Conservation (phyloP, 1,284 basidiomycete species). For the Sporisorium graminicola region DNA sequence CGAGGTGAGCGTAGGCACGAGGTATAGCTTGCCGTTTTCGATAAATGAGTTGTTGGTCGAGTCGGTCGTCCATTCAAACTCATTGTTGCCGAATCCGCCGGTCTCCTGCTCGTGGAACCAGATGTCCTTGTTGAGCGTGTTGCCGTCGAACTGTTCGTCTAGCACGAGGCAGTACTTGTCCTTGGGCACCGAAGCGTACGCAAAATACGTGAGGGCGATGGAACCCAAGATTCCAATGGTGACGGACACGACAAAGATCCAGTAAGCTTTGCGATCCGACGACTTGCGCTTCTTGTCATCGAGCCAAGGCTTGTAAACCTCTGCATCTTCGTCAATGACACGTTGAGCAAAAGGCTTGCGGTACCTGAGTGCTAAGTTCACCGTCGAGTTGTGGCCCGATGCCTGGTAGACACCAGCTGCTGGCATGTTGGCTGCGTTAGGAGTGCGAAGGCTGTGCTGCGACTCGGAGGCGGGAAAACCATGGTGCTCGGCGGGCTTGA, state of each 20-base stretch:
- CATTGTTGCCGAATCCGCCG: slow-evolving; percentile 86
- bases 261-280: slow-evolving; percentile 48
- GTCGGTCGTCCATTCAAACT: slow-evolving; percentile 88
- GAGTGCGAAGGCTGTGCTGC: background rate
- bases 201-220: slow-evolving; percentile 38
- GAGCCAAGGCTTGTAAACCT: slow-evolving; percentile 51
- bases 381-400: slow-evolving; percentile 8
- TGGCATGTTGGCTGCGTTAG: background rate
- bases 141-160: slow-evolving; percentile 80
- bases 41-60: slow-evolving; percentile 83
- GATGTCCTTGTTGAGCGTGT: slow-evolving; percentile 76
- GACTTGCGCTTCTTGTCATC: slow-evolving; percentile 32
- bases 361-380: slow-evolving; percentile 17
- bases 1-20: slow-evolving; percentile 85
- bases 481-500: background rate
- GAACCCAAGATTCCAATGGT: slow-evolving; percentile 36
- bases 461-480: background rate
- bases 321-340: slow-evolving; percentile 17
- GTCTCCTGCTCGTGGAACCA: slow-evolving; percentile 85
- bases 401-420: slow-evolving; percentile 17
- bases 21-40: slow-evolving; percentile 80
- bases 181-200: slow-evolving; percentile 31
- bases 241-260: slow-evolving; percentile 33
- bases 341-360: slow-evolving; percentile 35
- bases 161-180: slow-evolving; percentile 76